These are phyloP conservation scores for Quercus lobata DNA, from an alignment of 331 rosid species.

Conservation along the genomic window DNA sequence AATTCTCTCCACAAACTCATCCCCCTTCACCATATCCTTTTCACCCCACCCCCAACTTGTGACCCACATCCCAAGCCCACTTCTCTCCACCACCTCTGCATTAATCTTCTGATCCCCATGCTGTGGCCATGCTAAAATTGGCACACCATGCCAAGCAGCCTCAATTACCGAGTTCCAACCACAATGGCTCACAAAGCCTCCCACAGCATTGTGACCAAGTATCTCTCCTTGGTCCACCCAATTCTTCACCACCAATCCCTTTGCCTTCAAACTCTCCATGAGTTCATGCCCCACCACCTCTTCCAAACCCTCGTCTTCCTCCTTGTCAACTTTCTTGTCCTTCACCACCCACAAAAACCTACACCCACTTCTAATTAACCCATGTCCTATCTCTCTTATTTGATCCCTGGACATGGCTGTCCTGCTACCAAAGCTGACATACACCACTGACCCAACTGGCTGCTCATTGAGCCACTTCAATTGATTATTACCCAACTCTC, in stretches of 20 bases:
- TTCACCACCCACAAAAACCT: conserved; percentile 62
- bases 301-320: conserved; percentile 31
- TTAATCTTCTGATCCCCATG: conserved; percentile 54
- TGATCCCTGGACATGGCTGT: conserved; percentile 38
- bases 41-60: conserved; percentile 51
- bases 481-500: neutral
- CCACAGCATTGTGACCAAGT: conserved; percentile 38
- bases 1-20: conserved; percentile 50
- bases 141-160: conserved; percentile 45
- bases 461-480: conserved; percentile 43
- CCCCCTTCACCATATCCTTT: conserved; percentile 35
- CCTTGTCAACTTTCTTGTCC: conserved; percentile 46
- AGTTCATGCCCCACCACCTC: conserved; percentile 37
- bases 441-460: conserved; percentile 44
- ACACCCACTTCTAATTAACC: conserved; percentile 46
- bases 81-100: conserved; percentile 36
- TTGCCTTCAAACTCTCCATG: conserved; percentile 25
- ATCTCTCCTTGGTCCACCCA: conserved; percentile 61
- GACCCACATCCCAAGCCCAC: conserved; percentile 51
- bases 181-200: conserved; percentile 64
- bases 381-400: conserved; percentile 44
- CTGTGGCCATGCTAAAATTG: conserved; percentile 51
- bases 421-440: conserved; percentile 49
- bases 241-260: conserved; percentile 41
- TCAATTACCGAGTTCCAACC: conserved; percentile 61